A percentile compares a stretch with the other conserved stretches of the same genome.
Conservation (phyloP, 306 rosid species). For the Prunus campanulata region DNA sequence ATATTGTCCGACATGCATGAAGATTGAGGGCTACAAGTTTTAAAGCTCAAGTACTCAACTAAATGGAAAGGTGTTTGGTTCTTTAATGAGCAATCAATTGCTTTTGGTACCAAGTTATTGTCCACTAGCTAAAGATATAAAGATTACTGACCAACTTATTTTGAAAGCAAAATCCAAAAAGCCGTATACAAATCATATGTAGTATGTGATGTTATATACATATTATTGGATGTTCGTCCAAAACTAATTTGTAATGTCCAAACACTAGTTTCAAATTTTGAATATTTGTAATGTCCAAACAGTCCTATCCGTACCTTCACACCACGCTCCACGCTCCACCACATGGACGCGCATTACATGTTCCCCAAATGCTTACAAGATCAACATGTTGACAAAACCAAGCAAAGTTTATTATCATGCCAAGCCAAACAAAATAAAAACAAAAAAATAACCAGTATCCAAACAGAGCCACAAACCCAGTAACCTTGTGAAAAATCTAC, state of each 20-base stretch:
- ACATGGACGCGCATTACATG: conserved; percentile 23
- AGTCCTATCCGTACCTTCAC: conserved; percentile 17
- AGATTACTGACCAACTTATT: neutral
- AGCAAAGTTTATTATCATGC: neutral
- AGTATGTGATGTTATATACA: too few species aligned
- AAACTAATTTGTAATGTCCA: neutral
- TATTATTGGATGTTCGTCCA: neutral
- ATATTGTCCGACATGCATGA: neutral
- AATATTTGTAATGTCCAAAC: neutral
- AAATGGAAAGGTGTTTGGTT: neutral
- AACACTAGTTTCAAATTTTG: conserved; percentile 7
- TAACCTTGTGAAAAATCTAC: neutral
- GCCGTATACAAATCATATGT: neutral
- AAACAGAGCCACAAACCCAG: neutral
- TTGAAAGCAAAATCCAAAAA: neutral
- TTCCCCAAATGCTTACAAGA: conserved; percentile 33
- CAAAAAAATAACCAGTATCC: conserved; percentile 5
- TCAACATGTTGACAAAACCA: conserved; percentile 22
- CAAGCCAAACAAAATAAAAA: too few species aligned
- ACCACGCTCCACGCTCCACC: conserved; percentile 30
- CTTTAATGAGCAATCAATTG: neutral
- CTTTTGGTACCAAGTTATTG: neutral
- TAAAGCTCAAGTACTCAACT: neutral
- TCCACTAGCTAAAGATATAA: neutral
- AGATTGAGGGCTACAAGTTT: neutral